These are phyloP conservation scores for Entophlyctis luteolus DNA, from an alignment of 192 early-diverging fungal species.

Conservation along the genomic window DNA sequence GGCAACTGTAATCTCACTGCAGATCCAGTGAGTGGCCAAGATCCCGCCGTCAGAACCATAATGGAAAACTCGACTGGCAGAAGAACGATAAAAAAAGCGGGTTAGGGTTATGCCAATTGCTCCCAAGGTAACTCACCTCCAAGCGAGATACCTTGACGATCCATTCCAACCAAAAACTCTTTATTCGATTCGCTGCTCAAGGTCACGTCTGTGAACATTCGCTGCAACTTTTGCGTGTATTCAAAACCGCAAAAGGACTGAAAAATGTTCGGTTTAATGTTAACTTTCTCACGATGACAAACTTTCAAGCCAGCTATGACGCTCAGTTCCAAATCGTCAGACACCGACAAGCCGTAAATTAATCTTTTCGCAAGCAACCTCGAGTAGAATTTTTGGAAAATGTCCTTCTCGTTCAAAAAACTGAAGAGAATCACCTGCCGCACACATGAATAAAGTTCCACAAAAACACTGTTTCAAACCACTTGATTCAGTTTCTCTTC, in stretches of 20 bases:
- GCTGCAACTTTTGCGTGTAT: slow-evolving; percentile 78
- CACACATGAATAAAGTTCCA: no score
- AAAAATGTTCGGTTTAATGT: neutral
- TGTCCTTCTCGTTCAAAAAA: slow-evolving; percentile 86
- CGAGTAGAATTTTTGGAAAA: slow-evolving; percentile 89
- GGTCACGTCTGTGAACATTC: slow-evolving; percentile 85
- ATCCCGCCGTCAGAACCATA: slow-evolving; percentile 72
- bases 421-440: slow-evolving; percentile 69
- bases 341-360: slow-evolving; percentile 65
- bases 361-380: slow-evolving; percentile 76
- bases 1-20: slow-evolving; percentile 39
- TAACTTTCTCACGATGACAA: neutral
- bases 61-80: slow-evolving; percentile 64
- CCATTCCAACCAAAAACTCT: slow-evolving; percentile 45
- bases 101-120: no score
- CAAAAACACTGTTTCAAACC: no score
- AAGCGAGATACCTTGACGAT: slow-evolving; percentile 38
- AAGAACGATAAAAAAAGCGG: neutral
- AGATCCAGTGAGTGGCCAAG: slow-evolving; percentile 64
- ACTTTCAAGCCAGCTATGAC: slow-evolving; percentile 81
- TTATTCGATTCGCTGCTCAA: slow-evolving; percentile 66
- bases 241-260: slow-evolving; percentile 77
- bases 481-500: slow-evolving; percentile 63
- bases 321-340: slow-evolving; percentile 73
- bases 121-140: slow-evolving; percentile 47